Evolutionary conservation across 805 yeast species (phyloP).

Genomic region (Monosporozyma solicola): DNA sequence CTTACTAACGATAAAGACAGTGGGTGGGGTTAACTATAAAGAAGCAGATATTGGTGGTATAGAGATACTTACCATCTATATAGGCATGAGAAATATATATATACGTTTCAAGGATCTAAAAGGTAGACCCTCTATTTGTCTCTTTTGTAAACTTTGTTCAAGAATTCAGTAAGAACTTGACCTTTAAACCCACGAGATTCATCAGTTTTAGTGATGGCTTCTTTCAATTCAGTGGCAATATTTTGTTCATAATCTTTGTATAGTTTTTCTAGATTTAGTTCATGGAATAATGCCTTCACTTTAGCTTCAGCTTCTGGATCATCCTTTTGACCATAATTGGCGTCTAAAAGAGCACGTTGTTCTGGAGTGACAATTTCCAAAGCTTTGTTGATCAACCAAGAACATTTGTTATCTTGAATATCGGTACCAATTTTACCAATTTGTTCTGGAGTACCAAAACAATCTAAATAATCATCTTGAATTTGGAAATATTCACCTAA

Average conservation of each 20-base stretch:
- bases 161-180: conserved; percentile 75
- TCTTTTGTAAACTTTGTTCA: conserved; percentile 89
- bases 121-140: conserved; percentile 44
- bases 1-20: not conserved
- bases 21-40: not conserved
- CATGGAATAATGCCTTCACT: conserved; percentile 57
- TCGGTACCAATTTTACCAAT: conserved; percentile 99
- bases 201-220: conserved; percentile 62
- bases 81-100: not conserved
- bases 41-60: not conserved
- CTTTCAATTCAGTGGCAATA: conserved; percentile 53
- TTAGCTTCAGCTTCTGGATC: conserved; percentile 52
- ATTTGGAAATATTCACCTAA: conserved; percentile 98
- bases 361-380: conserved; percentile 66
- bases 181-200: conserved; percentile 91
- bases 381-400: conserved; percentile 95
- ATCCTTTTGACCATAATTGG: conserved; percentile 83
- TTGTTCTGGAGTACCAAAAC: conserved; percentile 94
- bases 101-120: not conserved
- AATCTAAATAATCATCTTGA: conserved; percentile 94
- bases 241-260: conserved; percentile 80
- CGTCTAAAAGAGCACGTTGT: conserved; percentile 76
- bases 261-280: conserved; percentile 58
- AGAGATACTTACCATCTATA: not conserved
- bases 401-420: conserved; percentile 95